Conservation (phyloP, 2,329 filamentous ascomycete species). For the Talaromyces sp. region DNA sequence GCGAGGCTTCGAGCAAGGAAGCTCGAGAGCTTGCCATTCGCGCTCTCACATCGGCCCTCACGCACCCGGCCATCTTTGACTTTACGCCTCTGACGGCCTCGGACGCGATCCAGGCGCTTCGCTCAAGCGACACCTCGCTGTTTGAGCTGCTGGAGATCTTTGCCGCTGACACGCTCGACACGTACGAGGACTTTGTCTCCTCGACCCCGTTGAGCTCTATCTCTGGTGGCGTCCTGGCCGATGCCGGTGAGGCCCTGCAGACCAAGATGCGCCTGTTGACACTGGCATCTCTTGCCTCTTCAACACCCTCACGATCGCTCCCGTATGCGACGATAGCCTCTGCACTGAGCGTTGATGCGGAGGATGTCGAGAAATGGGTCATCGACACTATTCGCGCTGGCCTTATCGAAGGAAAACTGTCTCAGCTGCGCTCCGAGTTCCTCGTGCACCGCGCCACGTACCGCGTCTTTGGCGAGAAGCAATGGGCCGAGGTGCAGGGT, state of each 20-base stretch:
- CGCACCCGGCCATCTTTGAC: conserved; percentile 61
- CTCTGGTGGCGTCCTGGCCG: conserved; percentile 77
- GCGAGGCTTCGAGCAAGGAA: conserved; percentile 49
- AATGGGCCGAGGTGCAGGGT: conserved; percentile 92
- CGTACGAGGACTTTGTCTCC: conserved; percentile 91
- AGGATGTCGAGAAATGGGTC: conserved; percentile 96
- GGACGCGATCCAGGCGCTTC: conserved; percentile 77
- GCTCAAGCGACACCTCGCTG: conserved; percentile 75
- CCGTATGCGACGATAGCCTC: conserved; percentile 80
- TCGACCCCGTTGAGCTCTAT: conserved; percentile 47
- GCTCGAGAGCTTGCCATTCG: conserved; percentile 56
- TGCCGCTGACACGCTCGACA: conserved; percentile 86
- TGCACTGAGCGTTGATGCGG: conserved; percentile 72
- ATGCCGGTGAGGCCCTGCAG: conserved; percentile 69
- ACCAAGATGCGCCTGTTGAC: conserved; percentile 96
- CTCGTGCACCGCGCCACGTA: conserved; percentile 94
- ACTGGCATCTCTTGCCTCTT: conserved; percentile 80
- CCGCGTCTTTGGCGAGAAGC: conserved; percentile 94
- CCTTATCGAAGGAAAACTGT: conserved; percentile 92
- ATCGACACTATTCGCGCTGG: conserved; percentile 96
- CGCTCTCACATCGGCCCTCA: conserved; percentile 62
- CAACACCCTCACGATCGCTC: conserved; percentile 76
- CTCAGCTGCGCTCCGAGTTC: conserved; percentile 87
- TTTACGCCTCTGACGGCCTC: conserved; percentile 66
- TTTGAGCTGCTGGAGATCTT: conserved; percentile 95